Percentiles rank a stretch among this genome's conserved stretches.
Conservation (phyloP, 2,329 filamentous ascomycete genomes). For the Ophiostoma sp. region DNA sequence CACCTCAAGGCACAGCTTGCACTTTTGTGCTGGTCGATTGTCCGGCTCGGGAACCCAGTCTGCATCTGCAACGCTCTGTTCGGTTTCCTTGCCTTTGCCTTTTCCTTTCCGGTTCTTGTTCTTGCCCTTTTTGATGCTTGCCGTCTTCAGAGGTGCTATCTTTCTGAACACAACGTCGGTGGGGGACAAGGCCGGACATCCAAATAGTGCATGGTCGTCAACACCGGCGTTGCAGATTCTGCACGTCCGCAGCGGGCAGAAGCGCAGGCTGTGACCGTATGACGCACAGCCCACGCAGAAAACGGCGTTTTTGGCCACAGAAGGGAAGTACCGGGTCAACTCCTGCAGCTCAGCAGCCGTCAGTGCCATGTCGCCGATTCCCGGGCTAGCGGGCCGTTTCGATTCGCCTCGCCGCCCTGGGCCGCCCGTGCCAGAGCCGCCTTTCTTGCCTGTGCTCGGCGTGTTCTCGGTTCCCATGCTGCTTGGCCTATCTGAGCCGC, state of each 20-base stretch:
- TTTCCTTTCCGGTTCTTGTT: constrained; percentile 1
- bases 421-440: neutral
- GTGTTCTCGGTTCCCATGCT: neutral
- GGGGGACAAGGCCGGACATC: constrained; percentile 41
- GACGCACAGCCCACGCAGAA: constrained; percentile 51
- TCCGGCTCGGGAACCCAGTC: neutral
- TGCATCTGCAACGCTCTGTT: neutral
- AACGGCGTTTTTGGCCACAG: constrained; percentile 37
- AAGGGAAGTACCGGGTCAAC: constrained; percentile 49
- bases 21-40: neutral
- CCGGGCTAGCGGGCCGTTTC: constrained; percentile 2
- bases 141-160: neutral
- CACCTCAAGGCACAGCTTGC: constrained; percentile 17
- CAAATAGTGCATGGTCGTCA: constrained; percentile 43
- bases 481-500: neutral
- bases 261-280: constrained; percentile 40
- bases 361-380: neutral
- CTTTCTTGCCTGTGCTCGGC: neutral
- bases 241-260: constrained; percentile 46
- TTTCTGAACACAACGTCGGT: neutral
- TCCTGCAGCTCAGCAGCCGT: constrained; percentile 27
- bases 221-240: constrained; percentile 41
- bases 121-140: neutral
- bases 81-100: neutral
- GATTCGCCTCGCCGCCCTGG: neutral